Conservation (phyloP, 148 eudicot species). For the Diospyros lotus region DNA sequence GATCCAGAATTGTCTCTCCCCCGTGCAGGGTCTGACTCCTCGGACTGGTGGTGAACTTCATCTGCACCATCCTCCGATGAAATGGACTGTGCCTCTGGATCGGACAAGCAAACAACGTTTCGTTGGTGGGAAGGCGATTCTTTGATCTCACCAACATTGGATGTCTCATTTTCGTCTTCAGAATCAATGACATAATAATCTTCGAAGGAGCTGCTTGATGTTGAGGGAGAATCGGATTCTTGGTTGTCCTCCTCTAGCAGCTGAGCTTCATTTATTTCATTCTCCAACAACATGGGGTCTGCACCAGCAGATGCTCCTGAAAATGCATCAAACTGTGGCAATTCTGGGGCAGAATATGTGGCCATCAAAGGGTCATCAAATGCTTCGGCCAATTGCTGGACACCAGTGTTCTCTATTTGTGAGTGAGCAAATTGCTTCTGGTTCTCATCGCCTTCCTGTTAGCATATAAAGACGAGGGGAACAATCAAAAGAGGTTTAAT, state of each 20-base stretch:
- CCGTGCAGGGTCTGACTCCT: constrained; percentile 11
- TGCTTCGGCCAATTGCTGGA: background rate
- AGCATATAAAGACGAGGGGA: background rate
- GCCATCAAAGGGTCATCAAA: background rate
- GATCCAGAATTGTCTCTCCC: background rate
- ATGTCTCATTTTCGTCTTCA: too few relatives aligned
- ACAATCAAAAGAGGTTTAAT: background rate
- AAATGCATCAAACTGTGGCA: background rate
- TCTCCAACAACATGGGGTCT: background rate
- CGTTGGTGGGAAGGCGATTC: too few relatives aligned
- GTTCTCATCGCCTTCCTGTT: constrained; percentile 17
- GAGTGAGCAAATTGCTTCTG: background rate
- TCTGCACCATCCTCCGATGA: background rate
- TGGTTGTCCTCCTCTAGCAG: too few relatives aligned
- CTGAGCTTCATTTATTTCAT: too few relatives aligned
- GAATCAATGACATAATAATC: too few relatives aligned
- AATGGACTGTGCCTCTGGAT: background rate
- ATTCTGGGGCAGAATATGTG: background rate
- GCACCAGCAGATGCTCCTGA: background rate
- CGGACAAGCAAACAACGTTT: too few relatives aligned
- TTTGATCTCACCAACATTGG: too few relatives aligned
- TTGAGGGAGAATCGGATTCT: too few relatives aligned
- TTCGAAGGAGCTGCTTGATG: too few relatives aligned
- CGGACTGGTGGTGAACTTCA: background rate
- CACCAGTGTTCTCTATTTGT: background rate